Base-by-base conservation (phyloP, 2,329 filamentous ascomycete genomes). In the Ophiostoma quercus region DNA sequence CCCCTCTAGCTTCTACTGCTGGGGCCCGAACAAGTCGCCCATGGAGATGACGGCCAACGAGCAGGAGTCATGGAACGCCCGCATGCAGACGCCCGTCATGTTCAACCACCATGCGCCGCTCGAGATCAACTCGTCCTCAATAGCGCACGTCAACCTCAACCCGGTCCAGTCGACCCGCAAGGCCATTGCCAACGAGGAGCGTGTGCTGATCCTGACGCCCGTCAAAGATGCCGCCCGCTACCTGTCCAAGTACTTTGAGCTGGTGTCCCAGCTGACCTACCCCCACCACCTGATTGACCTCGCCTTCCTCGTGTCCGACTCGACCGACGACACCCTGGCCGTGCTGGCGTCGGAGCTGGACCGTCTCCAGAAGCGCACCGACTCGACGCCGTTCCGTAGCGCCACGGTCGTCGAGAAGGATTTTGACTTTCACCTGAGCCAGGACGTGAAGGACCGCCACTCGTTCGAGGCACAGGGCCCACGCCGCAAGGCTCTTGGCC, bases 11-110 rank as follows among this genome's bases (percentile, higher is more conserved):
- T 97, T 96, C 81, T 96, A 97, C 82, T 99, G 95, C 83, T 98
- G 93, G 86, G 95, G 95, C 14, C 94, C 95, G 16, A 88, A 90
- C 32, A 97, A 96, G 83, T 88, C 95, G n/a, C 95, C 95, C 68
- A 96, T 96, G 88, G 88, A 95, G 74, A 97, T 99, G 92, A 88
- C 91, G 60, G 83, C 90, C 70, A 97, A 97, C 78, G 95, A 99
- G 78, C 90, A 94, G 79, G 89, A 89, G 72, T 86, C 92, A 74
- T 99, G 95, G 95, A 90, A 91, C 74, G 88, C 88, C 71, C 94
- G 97, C 77, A 83, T 95, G 73, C 89, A 94, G 75, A 98, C 95
- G 3, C 95, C 95, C 67, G 93, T 99, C 75, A 87, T 97, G 74
- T 97, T 96, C 84, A 99, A 99, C 82, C 92, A 94, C 80, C 95